Conservation (phyloP, 2,329 filamentous ascomycete genomes). For the Ophiosphaerella herpotricha region DNA sequence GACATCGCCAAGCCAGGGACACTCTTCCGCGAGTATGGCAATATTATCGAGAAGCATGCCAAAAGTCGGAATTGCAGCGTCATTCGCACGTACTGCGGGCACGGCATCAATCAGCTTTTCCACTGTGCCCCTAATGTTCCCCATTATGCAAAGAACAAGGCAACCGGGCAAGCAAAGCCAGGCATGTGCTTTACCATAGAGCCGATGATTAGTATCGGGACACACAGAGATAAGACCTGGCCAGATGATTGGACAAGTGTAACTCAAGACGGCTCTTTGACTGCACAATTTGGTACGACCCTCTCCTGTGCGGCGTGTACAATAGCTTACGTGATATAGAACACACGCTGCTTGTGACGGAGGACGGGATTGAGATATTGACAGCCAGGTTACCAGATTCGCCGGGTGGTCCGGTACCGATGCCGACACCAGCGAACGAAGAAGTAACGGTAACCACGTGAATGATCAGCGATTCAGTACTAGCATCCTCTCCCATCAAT, state of each 20-base stretch:
- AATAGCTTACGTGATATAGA: slow-evolving; percentile 54
- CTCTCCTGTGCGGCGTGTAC: not conserved
- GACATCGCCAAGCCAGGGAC: slow-evolving; percentile 91
- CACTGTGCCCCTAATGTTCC: slow-evolving; percentile 93
- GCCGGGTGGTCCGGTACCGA: slow-evolving; percentile 72
- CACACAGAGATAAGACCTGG: slow-evolving; percentile 92
- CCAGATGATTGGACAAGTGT: slow-evolving; percentile 98
- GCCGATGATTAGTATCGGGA: slow-evolving; percentile 94
- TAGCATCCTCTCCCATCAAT: no score
- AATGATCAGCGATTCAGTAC: not conserved
- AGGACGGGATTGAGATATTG: slow-evolving; percentile 79
- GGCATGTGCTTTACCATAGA: slow-evolving; percentile 99
- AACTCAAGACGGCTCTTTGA: slow-evolving; percentile 84
- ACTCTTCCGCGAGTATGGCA: slow-evolving; percentile 89
- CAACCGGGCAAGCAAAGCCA: slow-evolving; percentile 87
- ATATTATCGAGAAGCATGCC: slow-evolving; percentile 92
- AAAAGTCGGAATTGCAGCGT: slow-evolving; percentile 85
- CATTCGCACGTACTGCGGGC: slow-evolving; percentile 93
- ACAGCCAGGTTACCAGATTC: slow-evolving; percentile 75
- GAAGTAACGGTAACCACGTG: slow-evolving; percentile 26
- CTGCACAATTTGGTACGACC: slow-evolving; percentile 83
- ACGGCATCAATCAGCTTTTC: slow-evolving; percentile 92
- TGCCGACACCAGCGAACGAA: slow-evolving; percentile 51
- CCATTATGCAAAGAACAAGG: slow-evolving; percentile 98
- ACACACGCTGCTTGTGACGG: slow-evolving; percentile 82